Evolutionary conservation across 1,139 yeast species (phyloP).

Genomic region (Saccharomyces hybrid): DNA sequence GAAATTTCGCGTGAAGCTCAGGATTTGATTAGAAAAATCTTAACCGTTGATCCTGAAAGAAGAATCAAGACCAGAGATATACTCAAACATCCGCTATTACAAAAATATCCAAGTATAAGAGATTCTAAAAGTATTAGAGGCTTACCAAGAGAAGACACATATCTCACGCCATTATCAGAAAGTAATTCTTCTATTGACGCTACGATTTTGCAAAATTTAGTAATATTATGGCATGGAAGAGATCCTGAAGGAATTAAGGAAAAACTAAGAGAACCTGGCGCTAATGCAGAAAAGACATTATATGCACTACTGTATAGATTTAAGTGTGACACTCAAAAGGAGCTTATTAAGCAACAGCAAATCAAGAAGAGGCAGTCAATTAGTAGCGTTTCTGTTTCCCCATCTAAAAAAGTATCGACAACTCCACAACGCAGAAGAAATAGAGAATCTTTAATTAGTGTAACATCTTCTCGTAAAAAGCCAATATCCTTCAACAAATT

Average conservation of each 20-base stretch:
- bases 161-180: constrained; percentile 43
- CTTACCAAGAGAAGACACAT: constrained; percentile 59
- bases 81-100: constrained; percentile 65
- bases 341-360: constrained; percentile 22
- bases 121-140: constrained; percentile 41
- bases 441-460: constrained; percentile 47
- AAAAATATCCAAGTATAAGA: constrained; percentile 44
- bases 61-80: constrained; percentile 75
- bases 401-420: constrained; percentile 5
- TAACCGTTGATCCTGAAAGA: constrained; percentile 68
- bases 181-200: constrained; percentile 45
- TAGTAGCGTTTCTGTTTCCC: constrained; percentile 10
- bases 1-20: constrained; percentile 59
- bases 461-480: constrained; percentile 47
- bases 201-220: constrained; percentile 58
- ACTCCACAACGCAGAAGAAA: constrained; percentile 38
- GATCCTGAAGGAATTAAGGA: constrained; percentile 48
- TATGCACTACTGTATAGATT: constrained; percentile 51
- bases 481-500: constrained; percentile 48
- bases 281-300: constrained; percentile 68
- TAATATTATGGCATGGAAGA: constrained; percentile 70
- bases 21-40: constrained; percentile 64
- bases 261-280: constrained; percentile 48
- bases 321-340: constrained; percentile 34
- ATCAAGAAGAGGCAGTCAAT: constrained; percentile 23